Evolutionary conservation across 202 grass and related monocot genomes (phyloP), one percentile per base, ranked within the genome.

Genomic region (Bolboschoenoplectus hybrid): DNA sequence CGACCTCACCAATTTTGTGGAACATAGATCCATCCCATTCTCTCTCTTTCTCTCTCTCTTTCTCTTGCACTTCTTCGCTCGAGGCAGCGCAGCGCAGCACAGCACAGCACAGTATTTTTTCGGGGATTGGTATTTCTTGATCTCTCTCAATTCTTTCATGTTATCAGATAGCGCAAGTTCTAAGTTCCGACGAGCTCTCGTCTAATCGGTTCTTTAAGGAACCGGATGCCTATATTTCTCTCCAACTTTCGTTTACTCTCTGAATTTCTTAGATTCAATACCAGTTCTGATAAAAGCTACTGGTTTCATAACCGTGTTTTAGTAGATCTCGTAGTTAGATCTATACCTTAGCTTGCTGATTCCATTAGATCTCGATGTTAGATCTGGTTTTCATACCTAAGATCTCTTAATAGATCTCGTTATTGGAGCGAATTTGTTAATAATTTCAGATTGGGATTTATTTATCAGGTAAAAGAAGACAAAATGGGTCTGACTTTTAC

Each of bases 401-500:
- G 52, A 80, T 80, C 75, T 80, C 7, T 38, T 43, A 5, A 43
- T 40, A 41, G 75, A 80, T 80, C 75, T 80, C 53, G 52, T 8
- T 78, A 5, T 78, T 69, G 47, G 63, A 69, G 12, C 19, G 16
- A 52, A 55, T 39, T 67, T 52, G 66, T 35, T 68, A 1, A 72
- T 87, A 55, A 67, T 77, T 81, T 53, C 53, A 9, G 26, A 60
- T 76, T 56, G 68, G 44, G 44, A 81, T 67, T 67, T 56, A 13
- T 67, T 13, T 44, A 14, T 77, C 45, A 79, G 69, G 71, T 53
- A 35, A 56, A 67, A 92, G 82, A 61, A 81, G 86, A 81, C 49
- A 76, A 92, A 66, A 97, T 97, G 94, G 94, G 94, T 83, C 94
- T 97, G 87, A 97, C 92, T 62, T 97, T 97, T 85, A 94, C 94